Evolutionary conservation across 2,329 filamentous ascomycete genomes (phyloP).

Genomic region (Plectosphaerella cucumerina): DNA sequence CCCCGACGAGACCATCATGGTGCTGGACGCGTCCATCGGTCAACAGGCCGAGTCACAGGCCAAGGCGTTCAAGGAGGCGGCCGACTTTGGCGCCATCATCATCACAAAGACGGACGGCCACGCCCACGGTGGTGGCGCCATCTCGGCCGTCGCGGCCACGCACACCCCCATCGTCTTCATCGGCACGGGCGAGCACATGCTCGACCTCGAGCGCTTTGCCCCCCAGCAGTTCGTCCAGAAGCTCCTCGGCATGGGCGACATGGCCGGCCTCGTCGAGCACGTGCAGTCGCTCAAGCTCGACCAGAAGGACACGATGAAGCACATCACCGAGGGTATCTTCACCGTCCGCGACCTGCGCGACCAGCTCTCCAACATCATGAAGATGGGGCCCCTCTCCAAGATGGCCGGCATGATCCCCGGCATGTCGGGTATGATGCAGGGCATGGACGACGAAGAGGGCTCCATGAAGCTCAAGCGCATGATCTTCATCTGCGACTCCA

Average conservation of each 20-base stretch:
- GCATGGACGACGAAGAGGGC: conserved; percentile 97
- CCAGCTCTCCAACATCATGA: conserved; percentile 97
- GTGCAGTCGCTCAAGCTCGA: conserved; percentile 93
- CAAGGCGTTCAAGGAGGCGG: conserved; percentile 94
- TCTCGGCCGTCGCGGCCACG: conserved; percentile 94
- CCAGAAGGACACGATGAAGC: conserved; percentile 98
- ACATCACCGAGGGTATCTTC: conserved; percentile 95
- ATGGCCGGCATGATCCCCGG: conserved; percentile 99
- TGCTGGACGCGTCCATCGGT: conserved; percentile 92
- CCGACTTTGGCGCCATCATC: conserved; percentile 96
- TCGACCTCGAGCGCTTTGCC: conserved; percentile 89
- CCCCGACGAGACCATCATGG: conserved; percentile 97
- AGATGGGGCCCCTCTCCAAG: conserved; percentile 96
- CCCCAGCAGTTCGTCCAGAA: conserved; percentile 93
- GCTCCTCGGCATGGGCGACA: conserved; percentile 94
- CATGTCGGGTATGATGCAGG: conserved; percentile 87
- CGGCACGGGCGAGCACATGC: conserved; percentile 94
- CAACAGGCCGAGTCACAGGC: conserved; percentile 94
- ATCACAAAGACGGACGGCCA: conserved; percentile 99
- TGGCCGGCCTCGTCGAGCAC: conserved; percentile 91
- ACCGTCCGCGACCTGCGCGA: conserved; percentile 91
- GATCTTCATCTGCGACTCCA: conserved; percentile 98
- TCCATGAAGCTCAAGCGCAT: conserved; percentile 89
- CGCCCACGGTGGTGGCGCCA: conserved; percentile 91
- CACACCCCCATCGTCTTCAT: conserved; percentile 97